Percentiles rank a stretch among this genome's conserved stretches.
Evolutionary conservation across 306 rosid genomes (phyloP).

Genomic region (Geum urbanum): DNA sequence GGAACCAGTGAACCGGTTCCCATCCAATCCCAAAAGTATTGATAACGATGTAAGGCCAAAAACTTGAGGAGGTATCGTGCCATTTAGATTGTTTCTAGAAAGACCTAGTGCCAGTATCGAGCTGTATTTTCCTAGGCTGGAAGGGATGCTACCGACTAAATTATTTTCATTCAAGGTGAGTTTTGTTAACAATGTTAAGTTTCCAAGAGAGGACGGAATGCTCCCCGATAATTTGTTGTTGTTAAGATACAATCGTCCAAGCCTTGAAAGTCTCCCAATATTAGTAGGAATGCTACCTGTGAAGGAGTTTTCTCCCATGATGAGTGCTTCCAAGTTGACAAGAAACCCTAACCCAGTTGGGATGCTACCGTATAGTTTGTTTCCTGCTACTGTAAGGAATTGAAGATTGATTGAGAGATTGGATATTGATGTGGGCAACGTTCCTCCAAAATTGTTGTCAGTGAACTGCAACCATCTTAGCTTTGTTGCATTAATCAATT

Average conservation of each 20-base stretch:
- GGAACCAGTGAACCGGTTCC: background rate
- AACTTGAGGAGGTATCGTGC: background rate
- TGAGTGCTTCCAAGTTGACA: background rate
- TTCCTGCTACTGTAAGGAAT: accelerated
- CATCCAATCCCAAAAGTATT: background rate
- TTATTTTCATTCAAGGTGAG: background rate
- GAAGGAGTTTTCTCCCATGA: background rate
- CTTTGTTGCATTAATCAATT: background rate
- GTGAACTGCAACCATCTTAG: background rate
- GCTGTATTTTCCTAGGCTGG: background rate
- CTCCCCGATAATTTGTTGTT: background rate
- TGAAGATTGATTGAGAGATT: background rate
- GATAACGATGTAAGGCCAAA: background rate
- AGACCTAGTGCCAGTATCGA: background rate
- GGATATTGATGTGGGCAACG: background rate
- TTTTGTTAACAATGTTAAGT: too few relatives aligned
- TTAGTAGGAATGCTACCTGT: background rate
- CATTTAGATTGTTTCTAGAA: background rate
- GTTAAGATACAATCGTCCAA: background rate
- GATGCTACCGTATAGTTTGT: background rate
- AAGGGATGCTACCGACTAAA: background rate
- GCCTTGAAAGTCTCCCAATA: background rate
- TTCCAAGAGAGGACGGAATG: background rate
- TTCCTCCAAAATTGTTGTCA: background rate
- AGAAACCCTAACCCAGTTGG: background rate